These are phyloP conservation scores for Penicillium waksmanii DNA, from an alignment of 495 filamentous ascomycete species.

Conservation along the genomic window DNA sequence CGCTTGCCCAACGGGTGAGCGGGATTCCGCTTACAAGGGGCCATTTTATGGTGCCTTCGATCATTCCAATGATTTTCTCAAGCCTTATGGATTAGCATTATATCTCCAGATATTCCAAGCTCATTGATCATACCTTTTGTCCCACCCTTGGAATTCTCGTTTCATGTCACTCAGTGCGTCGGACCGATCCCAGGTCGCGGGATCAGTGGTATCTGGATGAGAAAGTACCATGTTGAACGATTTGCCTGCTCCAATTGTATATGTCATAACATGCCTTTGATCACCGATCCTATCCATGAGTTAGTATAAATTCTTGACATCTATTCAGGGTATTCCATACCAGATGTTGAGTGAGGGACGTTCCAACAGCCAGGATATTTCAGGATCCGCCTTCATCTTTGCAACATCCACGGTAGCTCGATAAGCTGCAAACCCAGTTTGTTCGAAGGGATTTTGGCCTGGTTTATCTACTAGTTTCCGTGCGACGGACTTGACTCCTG, in stretches of 20 bases:
- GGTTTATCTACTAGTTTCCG: conserved; percentile 29
- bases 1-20: conserved; percentile 37
- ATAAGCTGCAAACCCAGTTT: conserved; percentile 44
- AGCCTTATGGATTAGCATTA: conserved; percentile 23
- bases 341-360: conserved; percentile 47
- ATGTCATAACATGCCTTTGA: conserved; percentile 51
- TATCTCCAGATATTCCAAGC: neutral
- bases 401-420: conserved; percentile 45
- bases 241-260: conserved; percentile 51
- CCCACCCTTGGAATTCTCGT: conserved; percentile 45
- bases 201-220: conserved; percentile 48
- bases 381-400: conserved; percentile 41
- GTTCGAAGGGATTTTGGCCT: conserved; percentile 16
- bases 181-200: conserved; percentile 40
- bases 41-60: conserved; percentile 45
- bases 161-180: conserved; percentile 42
- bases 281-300: conserved; percentile 33
- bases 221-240: conserved; percentile 56
- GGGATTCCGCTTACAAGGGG: conserved; percentile 37
- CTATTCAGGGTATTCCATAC: conserved; percentile 11
- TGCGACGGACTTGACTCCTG: conserved; percentile 43
- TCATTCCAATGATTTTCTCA: conserved; percentile 42
- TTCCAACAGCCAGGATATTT: conserved; percentile 43
- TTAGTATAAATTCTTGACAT: neutral
- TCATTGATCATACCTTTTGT: conserved; percentile 29